Conservation (phyloP, 1,139 yeast genomes). For the Geotrichum citri-aurantii region DNA sequence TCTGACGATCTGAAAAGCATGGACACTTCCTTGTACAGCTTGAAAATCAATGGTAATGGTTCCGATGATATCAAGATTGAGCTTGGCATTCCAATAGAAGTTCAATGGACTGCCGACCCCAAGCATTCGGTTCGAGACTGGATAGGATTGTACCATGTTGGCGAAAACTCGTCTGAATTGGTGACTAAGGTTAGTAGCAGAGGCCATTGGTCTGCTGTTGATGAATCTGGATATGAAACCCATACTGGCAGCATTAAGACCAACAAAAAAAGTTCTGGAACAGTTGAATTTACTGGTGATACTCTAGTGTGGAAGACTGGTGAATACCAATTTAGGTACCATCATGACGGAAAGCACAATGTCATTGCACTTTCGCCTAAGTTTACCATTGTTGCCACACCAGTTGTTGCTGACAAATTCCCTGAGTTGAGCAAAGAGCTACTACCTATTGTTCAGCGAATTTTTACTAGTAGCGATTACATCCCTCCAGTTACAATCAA, state of each 20-base stretch:
- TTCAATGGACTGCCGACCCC: conserved; percentile 54
- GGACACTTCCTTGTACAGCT: conserved; percentile 28
- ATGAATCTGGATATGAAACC: conserved; percentile 33
- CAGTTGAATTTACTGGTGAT: conserved; percentile 47
- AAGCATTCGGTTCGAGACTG: conserved; percentile 51
- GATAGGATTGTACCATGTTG: conserved; percentile 70
- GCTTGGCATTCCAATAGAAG: conserved; percentile 47
- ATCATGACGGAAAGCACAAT: conserved; percentile 62
- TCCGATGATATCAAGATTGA: conserved; percentile 20
- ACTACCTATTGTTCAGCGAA: conserved; percentile 26
- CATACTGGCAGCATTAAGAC: conserved; percentile 17
- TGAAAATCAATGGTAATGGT: conserved; percentile 20
- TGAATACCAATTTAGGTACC: conserved; percentile 71
- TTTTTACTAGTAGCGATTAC: conserved; percentile 23
- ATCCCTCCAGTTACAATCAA: conserved; percentile 25
- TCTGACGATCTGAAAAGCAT: conserved; percentile 28
- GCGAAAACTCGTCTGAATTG: conserved; percentile 55
- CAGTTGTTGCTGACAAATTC: conserved; percentile 19
- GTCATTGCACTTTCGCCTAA: conserved; percentile 65
- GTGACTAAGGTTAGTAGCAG: conserved; percentile 59
- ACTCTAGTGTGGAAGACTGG: conserved; percentile 66
- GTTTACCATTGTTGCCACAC: conserved; percentile 53
- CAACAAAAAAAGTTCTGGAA: conserved; percentile 41
- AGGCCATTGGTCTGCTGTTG: conserved; percentile 64
- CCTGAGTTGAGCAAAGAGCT: conserved; percentile 35